Evolutionary conservation across 441 rosid genomes (phyloP), one percentile per base, ranked within the genome.

Genomic region (Populus trichocarpa): DNA sequence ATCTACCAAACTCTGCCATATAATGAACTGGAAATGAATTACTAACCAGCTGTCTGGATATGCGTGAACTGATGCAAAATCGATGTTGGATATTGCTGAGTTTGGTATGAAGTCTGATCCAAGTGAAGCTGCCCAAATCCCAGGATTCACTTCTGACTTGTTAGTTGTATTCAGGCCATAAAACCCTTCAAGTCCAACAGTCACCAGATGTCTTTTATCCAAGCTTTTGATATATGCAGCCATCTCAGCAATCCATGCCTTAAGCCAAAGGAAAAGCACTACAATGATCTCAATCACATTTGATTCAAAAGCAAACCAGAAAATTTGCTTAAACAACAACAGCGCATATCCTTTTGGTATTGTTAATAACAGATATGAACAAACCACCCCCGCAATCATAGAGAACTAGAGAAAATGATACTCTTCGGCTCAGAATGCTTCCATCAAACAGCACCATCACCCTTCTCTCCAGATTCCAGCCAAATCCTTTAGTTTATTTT

Each of bases 11-110:
- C 42, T 38, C 42, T 38, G 42, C 42, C 12, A 38, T 38, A 38
- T 8, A 38, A 38, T 38, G 42, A 38, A 38, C 42, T 38, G 42
- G 42, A 38, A 38, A 38, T 38, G 64, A 68, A 46, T 53, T 75
- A 81, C 87, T 75, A 72, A 86, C 91, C 91, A 86, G 84, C 87
- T 85, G 65, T 86, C 91, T 4, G 91, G 89, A 76, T 88, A 88
- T 10, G 86, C 81, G 81, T 88, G 88, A 70, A 84, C 88, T 53
- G 91, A 86, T 76, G 91, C 88, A 78, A 88, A 85, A 81, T 88
- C 89, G 30, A 85, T 88, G 77, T 75, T 75, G 69, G 78, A 70
- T 25, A 84, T 76, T 0, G 80, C 88, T 35, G 89, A 88, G 65
- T 86, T 86, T 69, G 74, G 80, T 74, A 86, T 69, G 67, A 88